A percentile compares a stretch with the other conserved stretches of the same genome.
These are phyloP conservation scores for Colletotrichum sp. DNA, from an alignment of 2,329 filamentous ascomycete species.

Conservation along the genomic window DNA sequence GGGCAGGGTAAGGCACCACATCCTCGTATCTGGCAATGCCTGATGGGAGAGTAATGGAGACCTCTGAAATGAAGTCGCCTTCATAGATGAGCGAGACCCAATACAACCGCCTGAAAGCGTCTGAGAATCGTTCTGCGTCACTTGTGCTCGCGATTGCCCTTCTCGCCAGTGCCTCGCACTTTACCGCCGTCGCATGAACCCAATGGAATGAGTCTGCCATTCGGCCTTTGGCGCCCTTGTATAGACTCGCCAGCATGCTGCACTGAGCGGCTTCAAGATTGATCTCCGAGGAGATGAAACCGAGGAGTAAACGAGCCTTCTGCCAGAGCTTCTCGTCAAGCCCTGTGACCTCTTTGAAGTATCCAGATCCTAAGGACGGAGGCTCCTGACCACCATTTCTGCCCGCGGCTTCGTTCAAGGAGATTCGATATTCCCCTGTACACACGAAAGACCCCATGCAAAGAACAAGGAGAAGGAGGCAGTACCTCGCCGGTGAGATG, in stretches of 20 bases:
- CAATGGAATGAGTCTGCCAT: conserved; percentile 29
- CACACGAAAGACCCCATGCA: conserved; percentile 20
- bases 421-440: not conserved
- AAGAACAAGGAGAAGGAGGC: conserved; percentile 20
- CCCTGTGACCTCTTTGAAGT: not conserved
- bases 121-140: conserved; percentile 4
- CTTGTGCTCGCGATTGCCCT: not conserved
- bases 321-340: conserved; percentile 23
- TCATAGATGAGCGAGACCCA: conserved; percentile 35
- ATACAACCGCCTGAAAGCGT: conserved; percentile 29
- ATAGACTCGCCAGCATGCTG: conserved; percentile 30
- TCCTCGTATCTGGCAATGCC: conserved; percentile 34
- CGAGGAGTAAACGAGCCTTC: conserved; percentile 27
- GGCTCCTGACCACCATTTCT: not conserved
- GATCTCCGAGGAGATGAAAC: conserved; percentile 23
- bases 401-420: not conserved
- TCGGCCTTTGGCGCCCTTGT: conserved; percentile 26
- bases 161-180: conserved; percentile 28
- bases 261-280: conserved; percentile 29
- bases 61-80: conserved; percentile 33
- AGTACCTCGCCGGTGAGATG: conserved; percentile 7
- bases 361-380: not conserved
- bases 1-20: conserved; percentile 26
- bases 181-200: conserved; percentile 29
- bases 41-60: conserved; percentile 30